Conservation (phyloP, 352 stramenopile genomes). For the Phytophthora cryptogea region DNA sequence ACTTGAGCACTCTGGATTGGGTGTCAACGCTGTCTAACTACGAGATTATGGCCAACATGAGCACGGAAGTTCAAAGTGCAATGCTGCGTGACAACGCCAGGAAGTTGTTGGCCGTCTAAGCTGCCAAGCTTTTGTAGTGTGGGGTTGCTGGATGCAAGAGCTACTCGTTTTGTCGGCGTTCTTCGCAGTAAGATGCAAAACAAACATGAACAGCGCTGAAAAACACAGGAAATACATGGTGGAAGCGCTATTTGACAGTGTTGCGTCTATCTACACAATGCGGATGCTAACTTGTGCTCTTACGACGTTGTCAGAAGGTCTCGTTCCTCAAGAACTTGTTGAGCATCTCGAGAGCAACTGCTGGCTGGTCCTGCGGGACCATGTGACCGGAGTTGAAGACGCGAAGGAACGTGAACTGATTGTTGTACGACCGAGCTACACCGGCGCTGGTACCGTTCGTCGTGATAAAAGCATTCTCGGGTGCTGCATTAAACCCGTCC, state of each 20-base stretch:
- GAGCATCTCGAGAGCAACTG: slow-evolving; percentile 59
- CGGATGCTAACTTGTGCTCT: slow-evolving; percentile 16
- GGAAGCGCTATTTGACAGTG: slow-evolving; percentile 18
- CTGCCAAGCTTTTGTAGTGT: neutral
- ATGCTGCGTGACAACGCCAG: slow-evolving; percentile 51
- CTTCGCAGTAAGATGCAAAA: neutral
- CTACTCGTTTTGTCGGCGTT: neutral
- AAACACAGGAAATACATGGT: slow-evolving; percentile 5
- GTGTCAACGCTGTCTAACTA: slow-evolving; percentile 51
- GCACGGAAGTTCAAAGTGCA: slow-evolving; percentile 32
- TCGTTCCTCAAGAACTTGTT: slow-evolving; percentile 68
- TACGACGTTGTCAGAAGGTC: slow-evolving; percentile 43
- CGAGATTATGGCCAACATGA: slow-evolving; percentile 52
- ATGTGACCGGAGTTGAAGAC: slow-evolving; percentile 71
- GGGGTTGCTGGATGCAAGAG: neutral
- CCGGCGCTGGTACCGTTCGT: slow-evolving; percentile 26
- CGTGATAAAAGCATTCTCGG: slow-evolving; percentile 30
- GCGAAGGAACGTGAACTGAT: slow-evolving; percentile 60
- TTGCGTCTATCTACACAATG: slow-evolving; percentile 17
- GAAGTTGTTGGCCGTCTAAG: slow-evolving; percentile 33
- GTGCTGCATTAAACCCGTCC: slow-evolving; percentile 79
- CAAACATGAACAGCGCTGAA: neutral
- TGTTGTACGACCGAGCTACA: slow-evolving; percentile 43
- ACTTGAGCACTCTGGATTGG: slow-evolving; percentile 40
- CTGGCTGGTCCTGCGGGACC: slow-evolving; percentile 62